Evolutionary conservation across 306 rosid species (phyloP).

Genomic region (Trichosanthes truncata): DNA sequence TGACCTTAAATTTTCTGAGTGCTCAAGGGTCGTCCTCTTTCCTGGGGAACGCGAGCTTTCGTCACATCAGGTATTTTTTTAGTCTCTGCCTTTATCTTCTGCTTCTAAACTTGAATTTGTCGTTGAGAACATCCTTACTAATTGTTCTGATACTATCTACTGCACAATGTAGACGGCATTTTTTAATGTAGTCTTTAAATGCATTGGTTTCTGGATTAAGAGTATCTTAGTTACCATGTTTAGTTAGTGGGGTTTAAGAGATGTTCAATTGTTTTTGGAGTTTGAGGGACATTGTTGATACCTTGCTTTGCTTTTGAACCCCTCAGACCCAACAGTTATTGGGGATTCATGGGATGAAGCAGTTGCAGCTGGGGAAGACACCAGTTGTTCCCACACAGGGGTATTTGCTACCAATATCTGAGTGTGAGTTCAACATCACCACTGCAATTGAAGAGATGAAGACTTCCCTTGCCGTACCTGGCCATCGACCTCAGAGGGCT

Average conservation of each 20-base stretch:
- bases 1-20: constrained; percentile 51
- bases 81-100: background rate
- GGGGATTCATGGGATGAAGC: constrained; percentile 34
- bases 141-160: background rate
- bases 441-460: constrained; percentile 68
- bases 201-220: background rate
- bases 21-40: constrained; percentile 42
- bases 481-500: constrained; percentile 55
- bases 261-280: background rate
- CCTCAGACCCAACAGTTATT: constrained; percentile 46
- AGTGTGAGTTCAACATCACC: constrained; percentile 62
- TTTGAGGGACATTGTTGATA: background rate
- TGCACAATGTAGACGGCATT: background rate
- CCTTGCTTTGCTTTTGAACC: constrained; percentile 13
- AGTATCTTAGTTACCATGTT: background rate
- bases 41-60: constrained; percentile 55
- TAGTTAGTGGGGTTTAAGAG: background rate
- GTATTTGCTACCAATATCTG: constrained; percentile 61
- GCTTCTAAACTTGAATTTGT: background rate
- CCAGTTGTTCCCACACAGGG: constrained; percentile 44
- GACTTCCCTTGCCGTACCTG: constrained; percentile 21
- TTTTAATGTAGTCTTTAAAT: background rate
- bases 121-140: background rate
- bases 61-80: constrained; percentile 42
- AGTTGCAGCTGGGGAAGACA: constrained; percentile 39